Evolutionary conservation across 164 flowering plant genomes (phyloP), one percentile per base, ranked within the genome.

Genomic region (Vitis amurensis): DNA sequence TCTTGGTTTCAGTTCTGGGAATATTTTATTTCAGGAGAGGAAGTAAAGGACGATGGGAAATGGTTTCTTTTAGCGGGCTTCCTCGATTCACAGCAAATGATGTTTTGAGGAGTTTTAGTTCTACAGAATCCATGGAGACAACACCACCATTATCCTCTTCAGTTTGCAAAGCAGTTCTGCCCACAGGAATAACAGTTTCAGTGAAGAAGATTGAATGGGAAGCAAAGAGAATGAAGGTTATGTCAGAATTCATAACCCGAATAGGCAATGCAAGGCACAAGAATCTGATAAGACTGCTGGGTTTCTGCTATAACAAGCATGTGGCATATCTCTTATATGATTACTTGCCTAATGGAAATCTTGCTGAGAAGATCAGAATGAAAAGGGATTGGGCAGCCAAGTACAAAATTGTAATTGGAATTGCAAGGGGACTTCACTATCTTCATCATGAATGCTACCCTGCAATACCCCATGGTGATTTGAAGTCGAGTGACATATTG

Each of bases 371-470:
- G 66, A 83, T 91, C 9, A 66, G 69, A 62, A 64, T 63, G 76
- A 83, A 76, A 70, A 79, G 78, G 65, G 90, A 88, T 55, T 91
- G 98, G 97, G 75, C 65, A 58, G 64, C 84, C 47, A 94, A 92
- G 78, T 77, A 72, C 59, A 90, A 70, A 71, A 70, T 86, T 48
- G 77, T 90, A 55, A 61, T 80, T 15, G 91, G 93, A 37, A 74
- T 92, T 71, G 97, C 97, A 1, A 89, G 80, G 76, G 99, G 94
- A 27, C 87, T 94, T 13, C 78, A 86, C 69, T 86, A 85, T 79
- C 97, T 94, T 72, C 99, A 94, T 78, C 94, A 92, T 81, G 89
- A 91, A 17, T 94, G 95, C 55, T 75, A 67, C 75, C 97, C 98
- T 11, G 86, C 95, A 16, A 86, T 94, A 73, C 87, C 99, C 12